These are phyloP conservation scores for Brassica cretica DNA, from an alignment of 345 rosid genomes.

Conservation along the genomic window DNA sequence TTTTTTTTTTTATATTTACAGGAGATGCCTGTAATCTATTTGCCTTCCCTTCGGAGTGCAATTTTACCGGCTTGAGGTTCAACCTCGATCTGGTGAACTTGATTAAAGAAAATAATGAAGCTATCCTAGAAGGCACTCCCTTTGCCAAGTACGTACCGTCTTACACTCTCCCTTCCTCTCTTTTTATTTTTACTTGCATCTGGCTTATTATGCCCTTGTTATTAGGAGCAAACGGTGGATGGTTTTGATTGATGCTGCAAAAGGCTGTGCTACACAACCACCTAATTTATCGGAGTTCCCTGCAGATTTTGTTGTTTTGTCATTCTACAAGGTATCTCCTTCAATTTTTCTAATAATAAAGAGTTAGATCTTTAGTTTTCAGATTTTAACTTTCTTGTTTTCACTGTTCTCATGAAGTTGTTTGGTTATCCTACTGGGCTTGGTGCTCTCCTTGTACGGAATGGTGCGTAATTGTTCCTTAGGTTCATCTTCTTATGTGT, in stretches of 20 bases:
- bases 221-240: constrained; percentile 67
- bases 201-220: constrained; percentile 9
- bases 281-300: constrained; percentile 78
- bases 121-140: constrained; percentile 53
- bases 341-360: background rate
- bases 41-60: constrained; percentile 96
- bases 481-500: constrained; percentile 22
- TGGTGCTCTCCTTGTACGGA: constrained; percentile 84
- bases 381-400: constrained; percentile 28
- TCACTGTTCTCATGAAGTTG: constrained; percentile 50
- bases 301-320: constrained; percentile 87
- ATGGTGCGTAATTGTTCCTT: constrained; percentile 56
- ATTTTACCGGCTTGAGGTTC: constrained; percentile 88
- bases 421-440: constrained; percentile 99
- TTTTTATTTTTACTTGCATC: constrained; percentile 6
- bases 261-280: constrained; percentile 80
- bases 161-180: background rate
- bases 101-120: constrained; percentile 61
- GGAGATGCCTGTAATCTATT: constrained; percentile 73
- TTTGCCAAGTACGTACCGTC: constrained; percentile 48
- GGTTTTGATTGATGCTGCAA: constrained; percentile 96
- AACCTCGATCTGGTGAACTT: constrained; percentile 69
- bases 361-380: constrained; percentile 11
- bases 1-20: constrained; percentile 39
- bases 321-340: constrained; percentile 53